Percentiles rank a stretch among this genome's conserved stretches.
phyloP scores from a whole-genome alignment of 83 land plant species.

The Isoetes engelmannii region DNA sequence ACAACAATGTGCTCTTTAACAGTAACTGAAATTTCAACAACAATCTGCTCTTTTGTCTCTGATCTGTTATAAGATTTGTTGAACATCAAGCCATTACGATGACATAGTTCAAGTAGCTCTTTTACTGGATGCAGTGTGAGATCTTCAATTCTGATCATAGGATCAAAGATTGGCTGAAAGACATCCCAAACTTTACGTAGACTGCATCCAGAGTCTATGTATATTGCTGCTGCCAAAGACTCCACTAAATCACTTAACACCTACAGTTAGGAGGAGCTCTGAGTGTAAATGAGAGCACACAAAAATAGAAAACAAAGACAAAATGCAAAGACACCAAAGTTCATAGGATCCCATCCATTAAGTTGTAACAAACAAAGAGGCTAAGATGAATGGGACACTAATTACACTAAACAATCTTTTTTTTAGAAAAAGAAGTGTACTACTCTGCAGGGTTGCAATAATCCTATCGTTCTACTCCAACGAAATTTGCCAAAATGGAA shows the following conservation, averaged over 20 bases:
- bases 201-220: background rate
- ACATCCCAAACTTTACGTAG: background rate
- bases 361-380: background rate
- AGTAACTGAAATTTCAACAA: background rate
- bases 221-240: slow-evolving; percentile 3
- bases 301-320: background rate
- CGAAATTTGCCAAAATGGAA: too few species aligned
- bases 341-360: background rate
- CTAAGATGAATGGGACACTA: background rate
- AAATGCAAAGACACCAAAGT: background rate
- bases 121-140: background rate
- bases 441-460: too few species aligned
- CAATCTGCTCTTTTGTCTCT: background rate
- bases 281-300: background rate
- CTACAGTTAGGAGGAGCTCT: background rate
- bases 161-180: background rate
- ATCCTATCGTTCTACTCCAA: too few species aligned
- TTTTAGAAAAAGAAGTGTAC: too few species aligned
- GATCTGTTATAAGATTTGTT: background rate
- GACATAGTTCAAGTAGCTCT: slow-evolving; percentile 8
- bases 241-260: slow-evolving; percentile 7
- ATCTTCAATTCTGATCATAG: background rate
- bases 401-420: too few species aligned
- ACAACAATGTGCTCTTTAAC: background rate
- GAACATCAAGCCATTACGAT: background rate